phyloP scores from a whole-genome alignment of 2,329 filamentous ascomycete genomes.

The Neobulgaria alba region DNA sequence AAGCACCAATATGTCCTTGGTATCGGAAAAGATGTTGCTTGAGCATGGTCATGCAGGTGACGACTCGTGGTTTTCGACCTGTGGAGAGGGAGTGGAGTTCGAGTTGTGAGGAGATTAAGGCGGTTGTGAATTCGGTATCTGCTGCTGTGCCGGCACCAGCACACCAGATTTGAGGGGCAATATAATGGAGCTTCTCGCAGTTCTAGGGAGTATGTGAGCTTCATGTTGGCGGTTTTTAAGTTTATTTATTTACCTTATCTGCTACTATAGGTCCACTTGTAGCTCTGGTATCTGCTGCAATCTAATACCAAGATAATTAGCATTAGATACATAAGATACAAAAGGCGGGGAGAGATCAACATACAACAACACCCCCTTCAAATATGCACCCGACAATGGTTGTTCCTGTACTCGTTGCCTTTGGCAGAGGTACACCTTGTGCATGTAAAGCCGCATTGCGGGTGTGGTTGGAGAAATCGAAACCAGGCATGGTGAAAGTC shows the following conservation, averaged over 20 bases:
- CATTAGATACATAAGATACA: slow-evolving; percentile 6
- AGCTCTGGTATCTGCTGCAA: slow-evolving; percentile 95
- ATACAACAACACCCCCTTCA: slow-evolving; percentile 88
- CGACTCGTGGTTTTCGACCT: slow-evolving; percentile 90
- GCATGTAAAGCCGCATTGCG: slow-evolving; percentile 95
- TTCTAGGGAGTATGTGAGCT: slow-evolving; percentile 47
- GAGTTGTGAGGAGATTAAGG: slow-evolving; percentile 96
- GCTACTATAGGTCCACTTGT: slow-evolving; percentile 97
- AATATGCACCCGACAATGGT: slow-evolving; percentile 98
- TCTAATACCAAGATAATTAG: slow-evolving; percentile 41
- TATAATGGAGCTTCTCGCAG: slow-evolving; percentile 99
- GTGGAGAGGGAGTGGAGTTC: slow-evolving; percentile 96
- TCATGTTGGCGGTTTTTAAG: slow-evolving; percentile 2
- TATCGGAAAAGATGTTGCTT: slow-evolving; percentile 99
- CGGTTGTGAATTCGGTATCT: slow-evolving; percentile 98
- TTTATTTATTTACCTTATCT: slow-evolving; percentile 62
- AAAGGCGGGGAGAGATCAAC: slow-evolving; percentile 29
- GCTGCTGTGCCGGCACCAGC: slow-evolving; percentile 95
- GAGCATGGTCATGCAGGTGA: slow-evolving; percentile 98
- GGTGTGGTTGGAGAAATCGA: slow-evolving; percentile 99
- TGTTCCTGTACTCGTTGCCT: slow-evolving; percentile 96
- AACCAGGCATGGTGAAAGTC: slow-evolving; percentile 70
- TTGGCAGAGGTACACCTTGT: slow-evolving; percentile 86
- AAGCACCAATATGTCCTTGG: slow-evolving; percentile 95
- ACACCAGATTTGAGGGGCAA: slow-evolving; percentile 98